Evolutionary conservation across 305 asterid genomes (phyloP), one percentile per base, ranked within the genome.

Genomic region (Fraxinus velutina): DNA sequence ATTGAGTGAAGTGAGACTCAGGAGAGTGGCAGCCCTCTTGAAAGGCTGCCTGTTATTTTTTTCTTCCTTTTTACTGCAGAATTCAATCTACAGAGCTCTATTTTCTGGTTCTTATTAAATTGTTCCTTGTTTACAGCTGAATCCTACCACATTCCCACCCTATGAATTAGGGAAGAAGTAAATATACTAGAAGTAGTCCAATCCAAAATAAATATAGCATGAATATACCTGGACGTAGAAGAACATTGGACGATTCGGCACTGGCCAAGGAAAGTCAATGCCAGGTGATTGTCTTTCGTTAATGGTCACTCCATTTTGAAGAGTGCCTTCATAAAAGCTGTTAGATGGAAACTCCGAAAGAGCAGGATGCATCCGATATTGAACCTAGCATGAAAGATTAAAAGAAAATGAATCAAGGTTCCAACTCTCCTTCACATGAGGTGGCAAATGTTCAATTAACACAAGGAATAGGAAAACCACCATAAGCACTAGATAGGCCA

Each of bases 221-320:
- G 27, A n/a, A 36, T 71, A 62, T 88, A 96, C 99, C 99, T 96
- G 99, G 77, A 96, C 99, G 85, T 96, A 96, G 87, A 96, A 96
- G 87, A 96, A 94, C 99, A 93, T 96, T 81, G 99, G 98, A 78
- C 99, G 94, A 83, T 93, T 94, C 34, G 99, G 99, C 85, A 96
- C 98, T 37, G 98, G 99, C 99, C 99, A 94, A 55, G 99, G 99
- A 78, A 96, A 96, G 89, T 96, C 99, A 88, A 96, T 93, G 83
- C 99, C 98, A 77, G 97, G 89, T 73, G 97, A 91, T 86, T 90
- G 97, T 89, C 98, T 90, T 79, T 96, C 99, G 42, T 92, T 94
- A 66, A 96, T 81, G 64, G 98, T 94, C 78, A 96, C 99, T 83
- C 99, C 99, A 85, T 96, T 96, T 89, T 96, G 99, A 83, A 96